phyloP scores from a whole-genome alignment of 257 asterid genomes.

The Echites panduratus region DNA sequence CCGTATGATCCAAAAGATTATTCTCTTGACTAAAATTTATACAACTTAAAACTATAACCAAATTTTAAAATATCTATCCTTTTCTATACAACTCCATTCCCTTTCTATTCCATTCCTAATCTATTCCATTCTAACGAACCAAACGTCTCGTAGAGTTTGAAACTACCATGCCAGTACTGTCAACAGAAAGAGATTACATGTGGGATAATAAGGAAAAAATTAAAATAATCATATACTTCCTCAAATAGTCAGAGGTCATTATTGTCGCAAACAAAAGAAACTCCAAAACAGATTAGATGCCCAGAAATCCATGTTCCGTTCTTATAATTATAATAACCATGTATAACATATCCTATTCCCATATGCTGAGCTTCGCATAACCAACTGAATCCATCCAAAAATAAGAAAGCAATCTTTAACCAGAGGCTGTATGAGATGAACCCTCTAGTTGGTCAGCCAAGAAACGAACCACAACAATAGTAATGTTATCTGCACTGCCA shows the following conservation, averaged over 20 bases:
- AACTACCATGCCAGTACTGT: too few relatives aligned
- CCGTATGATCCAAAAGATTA: too few relatives aligned
- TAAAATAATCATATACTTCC: too few relatives aligned
- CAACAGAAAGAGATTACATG: too few relatives aligned
- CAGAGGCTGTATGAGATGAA: constrained; percentile 41
- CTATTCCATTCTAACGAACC: too few relatives aligned
- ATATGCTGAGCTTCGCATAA: constrained; percentile 5
- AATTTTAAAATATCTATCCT: too few relatives aligned
- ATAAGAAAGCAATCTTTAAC: constrained; percentile 15
- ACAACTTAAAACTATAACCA: too few relatives aligned
- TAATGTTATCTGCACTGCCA: constrained; percentile 89
- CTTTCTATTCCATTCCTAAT: too few relatives aligned
- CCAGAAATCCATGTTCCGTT: constrained; percentile 1
- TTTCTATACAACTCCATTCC: too few relatives aligned
- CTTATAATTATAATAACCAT: neutral
- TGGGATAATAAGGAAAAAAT: too few relatives aligned
- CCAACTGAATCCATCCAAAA: neutral
- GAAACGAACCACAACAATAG: constrained; percentile 75
- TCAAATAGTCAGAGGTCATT: neutral
- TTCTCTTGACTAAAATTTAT: too few relatives aligned
- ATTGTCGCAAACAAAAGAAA: neutral
- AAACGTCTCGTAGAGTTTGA: too few relatives aligned
- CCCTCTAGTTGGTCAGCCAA: constrained; percentile 35
- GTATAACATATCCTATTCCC: constrained; percentile 4
- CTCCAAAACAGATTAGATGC: neutral